Percentiles rank a stretch among this genome's conserved stretches.
phyloP scores from a whole-genome alignment of 768 basidiomycete genomes.

The Panus rudis region DNA sequence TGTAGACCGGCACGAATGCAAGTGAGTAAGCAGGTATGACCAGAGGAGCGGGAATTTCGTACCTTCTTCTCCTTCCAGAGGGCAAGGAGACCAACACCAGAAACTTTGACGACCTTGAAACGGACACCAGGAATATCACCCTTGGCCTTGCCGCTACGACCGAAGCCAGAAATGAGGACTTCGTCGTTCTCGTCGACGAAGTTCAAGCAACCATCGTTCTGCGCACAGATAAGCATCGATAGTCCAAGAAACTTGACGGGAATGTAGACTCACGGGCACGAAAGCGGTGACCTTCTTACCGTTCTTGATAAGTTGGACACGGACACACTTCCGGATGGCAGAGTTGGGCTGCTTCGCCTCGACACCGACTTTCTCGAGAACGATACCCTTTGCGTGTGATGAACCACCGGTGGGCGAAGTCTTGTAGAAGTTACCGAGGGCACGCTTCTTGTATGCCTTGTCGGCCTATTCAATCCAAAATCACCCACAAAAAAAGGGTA shows the following conservation, averaged over 20 bases:
- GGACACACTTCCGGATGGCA: slow-evolving; percentile 99
- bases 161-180: slow-evolving; percentile 99
- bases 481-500: background rate
- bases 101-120: slow-evolving; percentile 99
- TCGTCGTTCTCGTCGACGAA: slow-evolving; percentile 99
- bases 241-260: background rate
- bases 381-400: slow-evolving; percentile 99
- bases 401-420: slow-evolving; percentile 99
- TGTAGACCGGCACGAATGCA: slow-evolving; percentile 5
- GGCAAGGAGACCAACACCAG: slow-evolving; percentile 96
- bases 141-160: slow-evolving; percentile 99
- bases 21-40: slow-evolving; percentile 3
- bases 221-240: slow-evolving; percentile 1
- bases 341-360: slow-evolving; percentile 99
- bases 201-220: slow-evolving; percentile 97
- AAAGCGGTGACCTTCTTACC: slow-evolving; percentile 99
- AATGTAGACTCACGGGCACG: slow-evolving; percentile 70
- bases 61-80: slow-evolving; percentile 99
- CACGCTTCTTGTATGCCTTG: slow-evolving; percentile 98
- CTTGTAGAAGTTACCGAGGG: slow-evolving; percentile 98
- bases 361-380: slow-evolving; percentile 99
- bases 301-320: slow-evolving; percentile 99
- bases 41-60: slow-evolving; percentile 19
- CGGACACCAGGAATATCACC: slow-evolving; percentile 99
- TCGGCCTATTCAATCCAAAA: slow-evolving; percentile 62